Evolutionary conservation across 2,329 filamentous ascomycete genomes (phyloP).

Genomic region (Stagonosporopsis rhizophila): DNA sequence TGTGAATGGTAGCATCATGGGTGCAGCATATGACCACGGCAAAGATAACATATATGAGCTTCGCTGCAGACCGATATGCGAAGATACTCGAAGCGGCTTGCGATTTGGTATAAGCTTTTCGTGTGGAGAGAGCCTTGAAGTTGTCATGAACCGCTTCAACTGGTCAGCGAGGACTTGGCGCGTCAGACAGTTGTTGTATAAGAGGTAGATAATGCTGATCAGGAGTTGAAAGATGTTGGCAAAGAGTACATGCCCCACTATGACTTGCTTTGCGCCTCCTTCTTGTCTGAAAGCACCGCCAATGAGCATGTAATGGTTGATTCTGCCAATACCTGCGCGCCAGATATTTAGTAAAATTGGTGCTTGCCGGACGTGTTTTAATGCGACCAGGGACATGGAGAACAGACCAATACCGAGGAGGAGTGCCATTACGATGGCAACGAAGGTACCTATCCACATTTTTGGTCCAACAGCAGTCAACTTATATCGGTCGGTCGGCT

Average conservation of each 20-base stretch:
- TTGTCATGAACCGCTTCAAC: conserved; percentile 48
- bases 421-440: too few species aligned
- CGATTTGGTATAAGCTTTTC: neutral
- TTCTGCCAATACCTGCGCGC: too few species aligned
- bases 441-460: too few species aligned
- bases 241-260: conserved; percentile 42
- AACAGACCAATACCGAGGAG: too few species aligned
- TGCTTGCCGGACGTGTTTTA: too few species aligned
- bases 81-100: conserved; percentile 8
- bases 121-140: neutral
- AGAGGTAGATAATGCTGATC: conserved; percentile 55
- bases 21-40: conserved; percentile 2
- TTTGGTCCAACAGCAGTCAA: too few species aligned
- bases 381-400: too few species aligned
- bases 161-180: conserved; percentile 57
- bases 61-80: conserved; percentile 10
- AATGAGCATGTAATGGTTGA: neutral
- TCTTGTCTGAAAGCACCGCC: too few species aligned
- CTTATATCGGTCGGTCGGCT: too few species aligned
- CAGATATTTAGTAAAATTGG: too few species aligned
- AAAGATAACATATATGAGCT: conserved; percentile 12
- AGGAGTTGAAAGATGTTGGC: conserved; percentile 58
- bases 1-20: neutral
- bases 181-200: conserved; percentile 57
- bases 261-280: neutral